These are phyloP conservation scores for Phlyctochytrium bullatum DNA, from an alignment of 192 early-diverging fungal genomes.

Conservation along the genomic window DNA sequence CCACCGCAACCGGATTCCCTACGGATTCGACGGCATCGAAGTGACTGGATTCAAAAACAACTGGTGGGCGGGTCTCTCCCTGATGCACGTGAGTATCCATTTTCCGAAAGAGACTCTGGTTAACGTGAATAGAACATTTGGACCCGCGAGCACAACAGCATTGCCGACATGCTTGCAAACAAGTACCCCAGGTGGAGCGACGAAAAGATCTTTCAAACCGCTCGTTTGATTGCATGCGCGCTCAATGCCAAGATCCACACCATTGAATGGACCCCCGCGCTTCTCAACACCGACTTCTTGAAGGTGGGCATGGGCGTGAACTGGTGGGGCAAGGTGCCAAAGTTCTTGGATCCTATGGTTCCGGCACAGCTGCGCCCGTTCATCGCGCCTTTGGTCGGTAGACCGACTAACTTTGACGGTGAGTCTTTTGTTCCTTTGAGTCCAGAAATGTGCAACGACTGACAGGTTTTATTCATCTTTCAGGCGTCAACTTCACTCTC, in stretches of 20 bases:
- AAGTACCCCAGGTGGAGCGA: conserved; percentile 29
- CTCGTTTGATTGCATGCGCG: conserved; percentile 28
- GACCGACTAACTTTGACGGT: conserved; percentile 4
- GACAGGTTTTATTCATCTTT: conserved; percentile 8
- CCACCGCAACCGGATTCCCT: conserved; percentile 12
- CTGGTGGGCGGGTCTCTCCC: conserved; percentile 31
- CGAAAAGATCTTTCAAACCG: conserved; percentile 32
- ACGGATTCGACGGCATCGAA: conserved; percentile 21
- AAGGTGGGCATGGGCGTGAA: conserved; percentile 25
- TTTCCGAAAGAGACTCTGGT: not conserved
- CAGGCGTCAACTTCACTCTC: conserved; percentile 20
- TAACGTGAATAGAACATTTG: conserved; percentile 16
- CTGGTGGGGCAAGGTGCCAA: conserved; percentile 23
- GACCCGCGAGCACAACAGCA: conserved; percentile 32
- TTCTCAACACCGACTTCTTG: conserved; percentile 28
- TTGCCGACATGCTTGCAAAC: conserved; percentile 27
- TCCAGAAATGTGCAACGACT: not conserved
- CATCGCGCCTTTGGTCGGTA: not conserved
- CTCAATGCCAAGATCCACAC: conserved; percentile 37
- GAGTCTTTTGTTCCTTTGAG: conserved; percentile 9
- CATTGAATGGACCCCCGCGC: conserved; percentile 37
- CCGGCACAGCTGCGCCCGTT: not conserved
- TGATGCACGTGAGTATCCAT: conserved; percentile 17
- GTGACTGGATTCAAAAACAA: conserved; percentile 29
- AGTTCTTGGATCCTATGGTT: not conserved